These are phyloP conservation scores for Trichoderma parareesei DNA, from an alignment of 495 filamentous ascomycete genomes.

Conservation along the genomic window DNA sequence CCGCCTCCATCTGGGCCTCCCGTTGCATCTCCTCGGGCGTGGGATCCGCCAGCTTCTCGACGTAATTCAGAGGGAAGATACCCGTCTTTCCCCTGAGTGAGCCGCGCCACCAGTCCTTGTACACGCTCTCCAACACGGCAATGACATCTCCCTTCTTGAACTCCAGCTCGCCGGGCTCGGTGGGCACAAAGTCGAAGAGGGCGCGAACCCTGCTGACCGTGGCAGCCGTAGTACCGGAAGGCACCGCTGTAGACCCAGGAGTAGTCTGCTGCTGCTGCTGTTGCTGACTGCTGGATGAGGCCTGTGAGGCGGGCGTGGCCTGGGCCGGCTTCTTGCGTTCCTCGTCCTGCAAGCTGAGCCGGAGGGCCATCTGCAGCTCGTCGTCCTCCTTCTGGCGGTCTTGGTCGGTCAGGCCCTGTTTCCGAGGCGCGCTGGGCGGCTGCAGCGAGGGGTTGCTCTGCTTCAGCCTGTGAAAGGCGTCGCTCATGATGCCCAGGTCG, in stretches of 20 bases:
- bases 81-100: constrained; percentile 89
- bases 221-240: constrained; percentile 75
- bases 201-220: constrained; percentile 93
- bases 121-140: constrained; percentile 92
- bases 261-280: background rate
- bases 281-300: constrained; percentile 14
- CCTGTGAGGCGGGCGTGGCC: constrained; percentile 23
- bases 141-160: constrained; percentile 97
- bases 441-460: constrained; percentile 80
- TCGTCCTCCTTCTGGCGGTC: constrained; percentile 97
- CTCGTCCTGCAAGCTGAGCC: constrained; percentile 82
- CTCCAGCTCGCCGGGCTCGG: constrained; percentile 87
- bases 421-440: constrained; percentile 84
- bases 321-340: constrained; percentile 42
- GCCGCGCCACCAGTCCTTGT: constrained; percentile 99
- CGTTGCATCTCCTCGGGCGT: constrained; percentile 90
- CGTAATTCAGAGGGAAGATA: constrained; percentile 97
- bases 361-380: constrained; percentile 92
- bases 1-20: constrained; percentile 94
- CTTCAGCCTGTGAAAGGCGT: constrained; percentile 85
- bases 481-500: constrained; percentile 95
- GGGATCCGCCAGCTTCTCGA: constrained; percentile 92
- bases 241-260: constrained; percentile 19
- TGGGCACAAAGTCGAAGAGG: constrained; percentile 88
- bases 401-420: constrained; percentile 77